These are phyloP conservation scores for Dentipellis fragilis DNA, from an alignment of 768 basidiomycete species.

Conservation along the genomic window DNA sequence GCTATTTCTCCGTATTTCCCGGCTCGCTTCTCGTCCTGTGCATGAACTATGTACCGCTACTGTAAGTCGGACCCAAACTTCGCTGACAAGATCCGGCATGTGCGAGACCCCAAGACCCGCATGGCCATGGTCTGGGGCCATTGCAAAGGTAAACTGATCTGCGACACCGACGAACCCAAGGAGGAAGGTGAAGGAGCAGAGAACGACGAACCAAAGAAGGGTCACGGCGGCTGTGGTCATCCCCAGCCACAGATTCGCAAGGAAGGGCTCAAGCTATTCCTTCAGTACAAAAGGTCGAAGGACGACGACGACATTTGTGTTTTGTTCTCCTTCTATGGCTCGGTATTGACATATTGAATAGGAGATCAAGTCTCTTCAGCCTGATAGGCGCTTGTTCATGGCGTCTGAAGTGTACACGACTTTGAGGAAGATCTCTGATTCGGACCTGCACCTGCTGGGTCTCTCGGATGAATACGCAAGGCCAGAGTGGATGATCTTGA, in stretches of 20 bases:
- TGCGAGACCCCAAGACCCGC: conserved; percentile 77
- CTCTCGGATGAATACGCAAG: conserved; percentile 93
- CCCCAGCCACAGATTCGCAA: conserved; percentile 83
- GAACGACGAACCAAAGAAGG: conserved; percentile 69
- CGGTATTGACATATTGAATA: no score
- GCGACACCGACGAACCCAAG: conserved; percentile 83
- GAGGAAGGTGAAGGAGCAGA: conserved; percentile 71
- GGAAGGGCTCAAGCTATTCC: conserved; percentile 90
- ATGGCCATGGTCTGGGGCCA: conserved; percentile 80
- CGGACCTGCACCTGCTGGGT: conserved; percentile 81
- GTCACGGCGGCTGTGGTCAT: conserved; percentile 97
- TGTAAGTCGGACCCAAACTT: conserved; percentile 77
- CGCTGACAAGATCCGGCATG: conserved; percentile 79
- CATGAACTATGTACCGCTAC: conserved; percentile 9
- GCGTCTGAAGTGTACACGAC: conserved; percentile 87
- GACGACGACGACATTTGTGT: no score
- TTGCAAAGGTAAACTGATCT: conserved; percentile 82
- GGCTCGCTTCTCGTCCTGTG: conserved; percentile 16
- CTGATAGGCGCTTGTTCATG: conserved; percentile 73
- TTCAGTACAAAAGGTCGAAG: conserved; percentile 90
- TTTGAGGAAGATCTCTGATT: conserved; percentile 91
- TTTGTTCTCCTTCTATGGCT: no score
- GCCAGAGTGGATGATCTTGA: conserved; percentile 99
- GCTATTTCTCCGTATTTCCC: conserved; percentile 17
- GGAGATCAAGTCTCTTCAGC: conserved; percentile 75